A percentile compares a stretch with the other conserved stretches of the same genome.
Evolutionary conservation across 2,329 filamentous ascomycete species (phyloP).

Genomic region (Pseudogymnoascus pannorum): DNA sequence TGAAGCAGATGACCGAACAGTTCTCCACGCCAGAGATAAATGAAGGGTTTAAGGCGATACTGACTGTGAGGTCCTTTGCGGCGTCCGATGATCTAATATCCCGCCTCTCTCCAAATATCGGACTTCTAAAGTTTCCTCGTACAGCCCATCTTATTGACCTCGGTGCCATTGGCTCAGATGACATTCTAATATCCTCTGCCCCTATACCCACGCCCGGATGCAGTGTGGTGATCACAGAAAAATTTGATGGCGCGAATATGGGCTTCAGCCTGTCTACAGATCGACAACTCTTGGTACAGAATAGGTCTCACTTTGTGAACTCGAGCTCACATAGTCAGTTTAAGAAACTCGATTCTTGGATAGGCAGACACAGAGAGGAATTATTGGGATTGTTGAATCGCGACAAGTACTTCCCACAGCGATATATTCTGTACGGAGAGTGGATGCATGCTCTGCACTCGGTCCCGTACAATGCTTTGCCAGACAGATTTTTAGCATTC

Average conservation of each 20-base stretch:
- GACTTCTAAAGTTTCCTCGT: conserved; percentile 14
- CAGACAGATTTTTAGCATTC: conserved; percentile 16
- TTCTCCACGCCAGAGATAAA: conserved; percentile 10
- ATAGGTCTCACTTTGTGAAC: conserved; percentile 15
- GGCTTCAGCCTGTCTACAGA: conserved; percentile 14
- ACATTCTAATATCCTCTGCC: conserved; percentile 11
- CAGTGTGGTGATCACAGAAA: conserved; percentile 13
- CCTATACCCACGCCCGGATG: conserved; percentile 6
- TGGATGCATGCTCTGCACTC: conserved; percentile 17
- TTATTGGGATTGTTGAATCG: conserved; percentile 9
- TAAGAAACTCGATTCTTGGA: conserved; percentile 13
- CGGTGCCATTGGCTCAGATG: conserved; percentile 14
- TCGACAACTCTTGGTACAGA: conserved; percentile 13
- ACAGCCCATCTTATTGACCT: conserved; percentile 16
- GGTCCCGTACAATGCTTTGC: conserved; percentile 12
- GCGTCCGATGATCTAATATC: conserved; percentile 11
- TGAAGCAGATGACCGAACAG: conserved; percentile 12
- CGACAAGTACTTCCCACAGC: conserved; percentile 12
- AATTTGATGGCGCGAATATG: conserved; percentile 18
- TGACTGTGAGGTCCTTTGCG: conserved; percentile 5
- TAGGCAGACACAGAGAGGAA: conserved; percentile 6
- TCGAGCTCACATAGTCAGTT: conserved; percentile 15
- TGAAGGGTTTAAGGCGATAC: conserved; percentile 8
- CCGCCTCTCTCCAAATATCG: conserved; percentile 8
- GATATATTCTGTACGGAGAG: conserved; percentile 16